phyloP scores from a whole-genome alignment of 768 basidiomycete genomes.

The Boletus rex-veris region DNA sequence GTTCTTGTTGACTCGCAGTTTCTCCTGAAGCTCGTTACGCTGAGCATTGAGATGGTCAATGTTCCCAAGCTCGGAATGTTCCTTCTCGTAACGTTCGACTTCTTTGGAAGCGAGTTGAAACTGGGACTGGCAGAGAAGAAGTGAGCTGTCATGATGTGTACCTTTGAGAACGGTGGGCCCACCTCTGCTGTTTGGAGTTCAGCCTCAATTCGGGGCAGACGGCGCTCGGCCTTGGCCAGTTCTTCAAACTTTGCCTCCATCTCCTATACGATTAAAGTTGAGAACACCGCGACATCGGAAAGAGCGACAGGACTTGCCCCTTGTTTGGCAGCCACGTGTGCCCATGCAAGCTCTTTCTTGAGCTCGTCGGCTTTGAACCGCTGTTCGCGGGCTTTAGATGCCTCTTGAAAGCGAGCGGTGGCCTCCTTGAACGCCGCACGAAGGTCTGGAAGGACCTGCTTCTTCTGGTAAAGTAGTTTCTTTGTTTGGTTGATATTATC shows the following conservation, averaged over 20 bases:
- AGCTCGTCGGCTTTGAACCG: conserved; percentile 63
- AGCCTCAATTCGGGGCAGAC: conserved; percentile 39
- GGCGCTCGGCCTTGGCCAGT: conserved; percentile 36
- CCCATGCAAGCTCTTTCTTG: conserved; percentile 85
- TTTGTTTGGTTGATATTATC: conserved; percentile 69
- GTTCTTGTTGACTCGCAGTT: conserved; percentile 46
- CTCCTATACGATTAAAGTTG: conserved; percentile 33
- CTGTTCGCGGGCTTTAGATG: conserved; percentile 68
- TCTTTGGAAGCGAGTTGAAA: conserved; percentile 33
- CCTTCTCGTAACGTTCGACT: conserved; percentile 38
- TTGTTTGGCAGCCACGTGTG: conserved; percentile 73
- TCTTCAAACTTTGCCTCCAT: conserved; percentile 41
- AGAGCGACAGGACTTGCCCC: conserved; percentile 39
- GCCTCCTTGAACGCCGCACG: conserved; percentile 55
- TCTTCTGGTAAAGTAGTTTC: conserved; percentile 65
- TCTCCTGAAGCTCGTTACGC: conserved; percentile 33
- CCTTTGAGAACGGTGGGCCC: not conserved
- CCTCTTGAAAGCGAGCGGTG: conserved; percentile 61
- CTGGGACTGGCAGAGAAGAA: conserved; percentile 26
- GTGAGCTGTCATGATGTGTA: not conserved
- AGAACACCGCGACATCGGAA: not conserved
- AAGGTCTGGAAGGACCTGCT: conserved; percentile 76
- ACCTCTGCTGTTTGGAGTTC: conserved; percentile 41
- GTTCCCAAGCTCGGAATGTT: conserved; percentile 42
- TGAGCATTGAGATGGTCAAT: conserved; percentile 43